Evolutionary conservation across 1,284 basidiomycete species (phyloP).

Genomic region (Irpex sp.): DNA sequence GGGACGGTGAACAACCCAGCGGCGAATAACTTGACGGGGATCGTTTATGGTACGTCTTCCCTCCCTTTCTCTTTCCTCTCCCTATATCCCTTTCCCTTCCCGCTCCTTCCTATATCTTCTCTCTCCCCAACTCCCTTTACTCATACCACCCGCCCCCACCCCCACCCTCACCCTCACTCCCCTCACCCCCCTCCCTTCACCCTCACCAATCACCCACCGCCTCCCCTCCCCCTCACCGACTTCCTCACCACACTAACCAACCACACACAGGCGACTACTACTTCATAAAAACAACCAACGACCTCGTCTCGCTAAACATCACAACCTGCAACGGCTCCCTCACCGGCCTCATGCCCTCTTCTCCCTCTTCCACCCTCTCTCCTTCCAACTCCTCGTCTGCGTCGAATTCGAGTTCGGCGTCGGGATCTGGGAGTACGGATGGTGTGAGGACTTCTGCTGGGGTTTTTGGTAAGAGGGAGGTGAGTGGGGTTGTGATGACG

Average conservation of each 20-base stretch:
- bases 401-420: not conserved
- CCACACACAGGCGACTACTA: constrained; percentile 35
- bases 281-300: constrained; percentile 32
- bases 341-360: not conserved
- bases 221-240: not conserved
- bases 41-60: constrained; percentile 48
- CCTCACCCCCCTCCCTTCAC: not conserved
- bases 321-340: constrained; percentile 17
- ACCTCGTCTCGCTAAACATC: constrained; percentile 25
- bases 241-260: not conserved
- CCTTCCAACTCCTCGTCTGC: not conserved
- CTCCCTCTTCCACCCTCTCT: not conserved
- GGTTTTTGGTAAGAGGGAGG: too few relatives aligned
- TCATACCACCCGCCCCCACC: too few relatives aligned
- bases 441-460: not conserved
- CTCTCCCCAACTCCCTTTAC: too few relatives aligned
- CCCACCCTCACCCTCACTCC: too few relatives aligned
- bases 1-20: constrained; percentile 58
- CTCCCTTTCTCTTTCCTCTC: too few relatives aligned
- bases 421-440: not conserved
- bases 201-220: too few relatives aligned
- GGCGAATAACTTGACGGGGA: constrained; percentile 53
- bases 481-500: too few relatives aligned
- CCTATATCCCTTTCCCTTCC: too few relatives aligned
- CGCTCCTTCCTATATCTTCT: too few relatives aligned